A percentile compares a stretch with the other conserved stretches of the same genome.
phyloP scores from a whole-genome alignment of 306 rosid species.

The Prunus dulcis region DNA sequence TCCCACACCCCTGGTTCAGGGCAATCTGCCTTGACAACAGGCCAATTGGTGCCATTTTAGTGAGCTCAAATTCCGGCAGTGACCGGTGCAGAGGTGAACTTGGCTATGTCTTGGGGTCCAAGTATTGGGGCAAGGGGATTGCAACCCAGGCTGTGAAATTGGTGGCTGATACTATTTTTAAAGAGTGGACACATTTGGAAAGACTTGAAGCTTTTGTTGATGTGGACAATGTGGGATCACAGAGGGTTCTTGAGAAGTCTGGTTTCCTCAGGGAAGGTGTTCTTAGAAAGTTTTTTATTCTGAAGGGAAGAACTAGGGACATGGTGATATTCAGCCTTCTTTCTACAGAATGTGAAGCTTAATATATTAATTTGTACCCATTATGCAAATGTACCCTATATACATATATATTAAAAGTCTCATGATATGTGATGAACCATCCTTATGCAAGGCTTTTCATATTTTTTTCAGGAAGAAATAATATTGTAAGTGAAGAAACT shows the following conservation, averaged over 20 bases:
- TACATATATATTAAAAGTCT: no score
- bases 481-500: no score
- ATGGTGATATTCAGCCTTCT: conserved; percentile 42
- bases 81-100: conserved; percentile 43
- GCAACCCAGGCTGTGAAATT: conserved; percentile 48
- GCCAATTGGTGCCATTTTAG: conserved; percentile 51
- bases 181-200: conserved; percentile 44
- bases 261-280: conserved; percentile 60
- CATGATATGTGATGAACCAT: no score
- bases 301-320: conserved; percentile 44
- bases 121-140: conserved; percentile 63
- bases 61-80: not conserved
- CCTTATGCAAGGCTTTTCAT: no score
- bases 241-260: conserved; percentile 57
- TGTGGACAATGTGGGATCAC: conserved; percentile 51
- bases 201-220: conserved; percentile 72
- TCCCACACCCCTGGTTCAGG: conserved; percentile 37
- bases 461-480: no score
- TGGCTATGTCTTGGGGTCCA: conserved; percentile 53
- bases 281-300: conserved; percentile 36
- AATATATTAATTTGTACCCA: not conserved
- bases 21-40: conserved; percentile 49
- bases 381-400: no score
- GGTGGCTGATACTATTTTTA: conserved; percentile 34
- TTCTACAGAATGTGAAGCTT: conserved; percentile 16